Percentiles rank a stretch among this genome's conserved stretches.
Evolutionary conservation across 2,329 filamentous ascomycete genomes (phyloP).

Genomic region (Fusarium sp.): DNA sequence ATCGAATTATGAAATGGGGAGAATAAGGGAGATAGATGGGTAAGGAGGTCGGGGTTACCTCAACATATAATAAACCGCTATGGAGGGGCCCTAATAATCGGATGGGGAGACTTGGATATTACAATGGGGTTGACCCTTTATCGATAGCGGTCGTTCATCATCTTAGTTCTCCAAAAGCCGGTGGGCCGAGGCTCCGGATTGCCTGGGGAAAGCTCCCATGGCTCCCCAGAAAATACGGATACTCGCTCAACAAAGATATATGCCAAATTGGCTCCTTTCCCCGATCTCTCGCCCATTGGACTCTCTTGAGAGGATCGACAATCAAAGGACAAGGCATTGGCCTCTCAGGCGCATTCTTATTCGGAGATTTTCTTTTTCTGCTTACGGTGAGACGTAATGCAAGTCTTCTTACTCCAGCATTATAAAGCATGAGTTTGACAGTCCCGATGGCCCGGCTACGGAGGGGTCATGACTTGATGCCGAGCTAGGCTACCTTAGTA

Average conservation of each 20-base stretch:
- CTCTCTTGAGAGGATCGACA: slow-evolving; percentile 16
- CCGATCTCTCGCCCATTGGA: slow-evolving; percentile 1
- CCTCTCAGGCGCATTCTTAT: neutral
- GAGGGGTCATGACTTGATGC: slow-evolving; percentile 26
- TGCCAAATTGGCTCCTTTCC: slow-evolving; percentile 19
- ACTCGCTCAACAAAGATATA: slow-evolving; percentile 23
- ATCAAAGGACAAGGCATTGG: neutral
- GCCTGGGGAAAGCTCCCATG: slow-evolving; percentile 20
- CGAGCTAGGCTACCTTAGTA: slow-evolving; percentile 23
- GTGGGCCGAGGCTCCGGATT: slow-evolving; percentile 37
- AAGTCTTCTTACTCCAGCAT: neutral
- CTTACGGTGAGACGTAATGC: neutral
- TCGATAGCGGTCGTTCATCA: slow-evolving; percentile 30
- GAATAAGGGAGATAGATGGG: neutral
- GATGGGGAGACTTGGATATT: slow-evolving; percentile 28
- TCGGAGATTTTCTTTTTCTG: neutral
- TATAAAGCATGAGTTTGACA: neutral
- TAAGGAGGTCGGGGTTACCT: neutral
- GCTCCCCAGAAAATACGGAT: neutral
- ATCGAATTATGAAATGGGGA: neutral
- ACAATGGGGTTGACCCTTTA: slow-evolving; percentile 31
- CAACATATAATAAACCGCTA: slow-evolving; percentile 5
- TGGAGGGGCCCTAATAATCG: slow-evolving; percentile 34
- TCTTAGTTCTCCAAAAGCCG: slow-evolving; percentile 30
- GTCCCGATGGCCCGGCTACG: slow-evolving; percentile 26